Conservation (phyloP, 2,329 filamentous ascomycete genomes). For the Septoria petroselini region DNA sequence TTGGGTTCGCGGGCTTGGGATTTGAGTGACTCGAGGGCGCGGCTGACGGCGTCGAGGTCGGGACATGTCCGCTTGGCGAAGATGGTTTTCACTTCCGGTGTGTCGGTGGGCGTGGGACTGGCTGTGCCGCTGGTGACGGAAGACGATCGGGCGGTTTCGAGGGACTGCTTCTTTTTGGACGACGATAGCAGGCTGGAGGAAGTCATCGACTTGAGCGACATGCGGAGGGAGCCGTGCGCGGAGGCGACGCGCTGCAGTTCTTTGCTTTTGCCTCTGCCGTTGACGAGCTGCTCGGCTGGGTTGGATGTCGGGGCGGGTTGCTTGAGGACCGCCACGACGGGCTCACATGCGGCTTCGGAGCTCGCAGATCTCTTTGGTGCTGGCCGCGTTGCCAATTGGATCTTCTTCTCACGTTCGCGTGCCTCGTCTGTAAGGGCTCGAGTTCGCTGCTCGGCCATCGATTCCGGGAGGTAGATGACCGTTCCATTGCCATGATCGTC, state of each 20-base stretch:
- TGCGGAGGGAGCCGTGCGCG: conserved; percentile 5
- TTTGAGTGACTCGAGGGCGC: conserved; percentile 22
- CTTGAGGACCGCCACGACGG: not conserved
- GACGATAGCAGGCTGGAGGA: conserved; percentile 2
- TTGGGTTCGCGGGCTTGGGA: conserved; percentile 2
- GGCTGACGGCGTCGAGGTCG: conserved; percentile 23
- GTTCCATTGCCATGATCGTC: conserved; percentile 8
- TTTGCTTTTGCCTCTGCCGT: not conserved
- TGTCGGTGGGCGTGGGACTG: conserved; percentile 12
- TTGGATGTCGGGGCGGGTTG: not conserved
- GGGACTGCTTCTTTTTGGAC: conserved; percentile 6
- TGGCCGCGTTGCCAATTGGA: not conserved
- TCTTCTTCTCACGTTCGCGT: not conserved
- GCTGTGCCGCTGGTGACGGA: conserved; percentile 5
- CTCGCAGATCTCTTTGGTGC: conserved; percentile 2
- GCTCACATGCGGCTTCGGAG: conserved; percentile 6
- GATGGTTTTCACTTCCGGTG: conserved; percentile 24
- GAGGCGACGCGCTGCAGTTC: not conserved
- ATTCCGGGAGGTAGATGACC: conserved; percentile 5
- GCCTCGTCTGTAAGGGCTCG: conserved; percentile 6
- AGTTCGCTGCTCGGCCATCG: conserved; percentile 5
- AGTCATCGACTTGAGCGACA: conserved; percentile 9
- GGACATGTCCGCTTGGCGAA: conserved; percentile 20
- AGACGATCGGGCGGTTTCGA: conserved; percentile 1
- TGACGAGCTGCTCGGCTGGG: not conserved